These are phyloP conservation scores for Talaromyces liani DNA, from an alignment of 495 filamentous ascomycete genomes.

Conservation along the genomic window DNA sequence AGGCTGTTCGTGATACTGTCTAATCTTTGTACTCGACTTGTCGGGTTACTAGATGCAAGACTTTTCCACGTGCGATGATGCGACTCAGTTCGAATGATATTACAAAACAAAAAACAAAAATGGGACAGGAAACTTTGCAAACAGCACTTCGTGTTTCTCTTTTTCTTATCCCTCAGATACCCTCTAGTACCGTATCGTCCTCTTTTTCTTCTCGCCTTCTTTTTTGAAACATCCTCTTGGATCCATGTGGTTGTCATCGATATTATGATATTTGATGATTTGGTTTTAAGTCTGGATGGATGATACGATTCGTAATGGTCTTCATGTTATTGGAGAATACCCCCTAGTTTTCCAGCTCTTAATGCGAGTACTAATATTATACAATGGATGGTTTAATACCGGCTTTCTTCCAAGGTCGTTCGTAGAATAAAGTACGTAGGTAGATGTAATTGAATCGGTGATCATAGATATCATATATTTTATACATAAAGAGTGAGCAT, in stretches of 20 bases:
- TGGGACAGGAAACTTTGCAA: not conserved
- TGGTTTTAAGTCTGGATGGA: too few relatives aligned
- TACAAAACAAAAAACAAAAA: not conserved
- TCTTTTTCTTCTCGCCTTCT: not conserved
- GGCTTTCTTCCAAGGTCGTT: too few relatives aligned
- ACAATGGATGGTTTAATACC: not conserved
- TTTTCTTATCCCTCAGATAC: constrained; percentile 1
- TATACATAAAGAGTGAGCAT: not conserved
- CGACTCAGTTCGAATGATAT: not conserved
- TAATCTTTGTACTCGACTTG: constrained; percentile 12
- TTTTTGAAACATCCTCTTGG: not conserved
- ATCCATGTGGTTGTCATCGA: not conserved
- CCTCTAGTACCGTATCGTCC: not conserved
- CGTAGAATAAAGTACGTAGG: too few relatives aligned
- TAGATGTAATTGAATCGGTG: too few relatives aligned
- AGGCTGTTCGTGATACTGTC: constrained; percentile 34
- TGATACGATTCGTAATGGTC: not conserved
- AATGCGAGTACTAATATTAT: not conserved
- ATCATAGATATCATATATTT: not conserved
- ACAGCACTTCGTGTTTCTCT: not conserved
- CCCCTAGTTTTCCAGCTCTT: not conserved
- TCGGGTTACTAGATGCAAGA: not conserved
- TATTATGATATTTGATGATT: not conserved
- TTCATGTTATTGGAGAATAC: too few relatives aligned
- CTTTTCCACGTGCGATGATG: not conserved